These are phyloP conservation scores for Metarhizium guizhouense DNA, from an alignment of 2,329 filamentous ascomycete genomes.

Conservation along the genomic window DNA sequence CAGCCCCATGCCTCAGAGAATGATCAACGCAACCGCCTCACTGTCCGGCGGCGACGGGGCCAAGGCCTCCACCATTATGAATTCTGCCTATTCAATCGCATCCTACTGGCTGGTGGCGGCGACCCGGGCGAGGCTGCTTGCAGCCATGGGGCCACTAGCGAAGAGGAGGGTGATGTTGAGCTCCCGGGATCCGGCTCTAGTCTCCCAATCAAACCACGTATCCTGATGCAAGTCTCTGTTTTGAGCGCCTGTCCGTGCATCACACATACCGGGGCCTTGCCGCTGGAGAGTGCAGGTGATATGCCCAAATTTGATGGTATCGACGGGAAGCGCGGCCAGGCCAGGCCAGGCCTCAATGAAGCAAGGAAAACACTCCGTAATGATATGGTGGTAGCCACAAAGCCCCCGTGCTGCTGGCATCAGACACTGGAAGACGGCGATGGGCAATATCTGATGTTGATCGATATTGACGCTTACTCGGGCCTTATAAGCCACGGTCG, in stretches of 20 bases:
- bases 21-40: slow-evolving; percentile 9
- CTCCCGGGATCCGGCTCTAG: slow-evolving; percentile 10
- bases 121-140: slow-evolving; percentile 8
- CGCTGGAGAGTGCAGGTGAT: slow-evolving; percentile 7
- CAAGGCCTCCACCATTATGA: neutral
- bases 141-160: slow-evolving; percentile 3
- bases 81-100: slow-evolving; percentile 1
- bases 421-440: neutral
- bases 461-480: neutral
- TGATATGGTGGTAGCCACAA: neutral
- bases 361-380: no score
- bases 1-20: neutral
- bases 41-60: slow-evolving; percentile 7
- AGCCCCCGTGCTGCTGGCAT: neutral
- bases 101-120: slow-evolving; percentile 3
- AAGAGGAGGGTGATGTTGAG: neutral
- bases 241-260: slow-evolving; percentile 7
- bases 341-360: neutral
- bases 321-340: neutral
- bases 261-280: slow-evolving; percentile 2
- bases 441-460: neutral
- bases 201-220: slow-evolving; percentile 11
- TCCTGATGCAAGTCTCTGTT: slow-evolving; percentile 12
- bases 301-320: slow-evolving; percentile 5
- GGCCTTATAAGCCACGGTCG: no score